Evolutionary conservation across 129 eudicot species (phyloP).

Genomic region (Centaurea solstitialis): DNA sequence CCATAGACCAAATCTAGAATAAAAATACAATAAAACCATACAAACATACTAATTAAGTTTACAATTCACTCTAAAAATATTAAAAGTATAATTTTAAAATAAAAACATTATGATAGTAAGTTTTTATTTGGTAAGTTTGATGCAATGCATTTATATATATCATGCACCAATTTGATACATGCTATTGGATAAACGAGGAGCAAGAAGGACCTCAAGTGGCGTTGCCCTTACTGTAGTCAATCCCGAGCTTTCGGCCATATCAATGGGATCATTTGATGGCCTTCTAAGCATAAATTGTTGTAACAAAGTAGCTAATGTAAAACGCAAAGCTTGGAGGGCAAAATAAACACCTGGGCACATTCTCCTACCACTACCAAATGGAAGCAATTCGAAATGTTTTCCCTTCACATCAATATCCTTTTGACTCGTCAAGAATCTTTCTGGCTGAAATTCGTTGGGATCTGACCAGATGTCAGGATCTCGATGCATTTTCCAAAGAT

Average conservation of each 20-base stretch:
- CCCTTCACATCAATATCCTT: conserved; percentile 28
- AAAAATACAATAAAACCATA: too few relatives aligned
- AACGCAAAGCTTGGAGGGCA: conserved; percentile 2
- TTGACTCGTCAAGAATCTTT: conserved; percentile 36
- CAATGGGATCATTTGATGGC: conserved; percentile 20
- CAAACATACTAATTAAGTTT: too few relatives aligned
- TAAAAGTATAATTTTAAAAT: too few relatives aligned
- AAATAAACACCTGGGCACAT: conserved; percentile 24
- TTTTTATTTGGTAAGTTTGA: too few relatives aligned
- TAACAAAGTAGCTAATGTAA: conserved; percentile 16
- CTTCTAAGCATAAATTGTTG: conserved; percentile 26
- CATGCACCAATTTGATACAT: conserved; percentile 15
- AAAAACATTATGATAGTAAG: too few relatives aligned
- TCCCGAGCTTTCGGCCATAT: conserved; percentile 28
- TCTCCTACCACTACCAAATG: conserved; percentile 37
- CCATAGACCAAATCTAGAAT: too few relatives aligned
- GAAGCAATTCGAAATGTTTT: conserved; percentile 24
- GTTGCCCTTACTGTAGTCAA: conserved; percentile 9
- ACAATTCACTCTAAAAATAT: too few relatives aligned
- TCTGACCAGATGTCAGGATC: conserved; percentile 26
- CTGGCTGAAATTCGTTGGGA: conserved; percentile 27
- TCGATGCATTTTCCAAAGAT: conserved; percentile 35
- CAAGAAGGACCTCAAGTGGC: conserved; percentile 31
- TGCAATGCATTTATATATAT: too few relatives aligned
- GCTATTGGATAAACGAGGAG: conserved; percentile 16